Conservation (phyloP, 352 stramenopile species). For the Pythium graminicola region DNA sequence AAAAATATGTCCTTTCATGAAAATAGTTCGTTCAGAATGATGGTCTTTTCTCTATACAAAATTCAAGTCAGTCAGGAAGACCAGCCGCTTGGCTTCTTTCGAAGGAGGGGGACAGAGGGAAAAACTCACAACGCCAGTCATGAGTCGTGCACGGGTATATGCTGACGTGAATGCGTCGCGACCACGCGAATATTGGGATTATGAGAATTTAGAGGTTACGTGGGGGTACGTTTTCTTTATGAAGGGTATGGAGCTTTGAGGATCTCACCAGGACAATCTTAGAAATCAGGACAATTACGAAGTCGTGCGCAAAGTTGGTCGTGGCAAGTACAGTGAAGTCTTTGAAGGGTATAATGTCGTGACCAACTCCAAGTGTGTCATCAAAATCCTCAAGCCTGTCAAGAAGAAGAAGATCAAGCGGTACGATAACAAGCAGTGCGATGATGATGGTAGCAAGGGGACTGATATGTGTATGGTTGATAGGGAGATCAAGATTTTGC, state of each 20-base stretch:
- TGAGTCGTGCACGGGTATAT: constrained; percentile 87
- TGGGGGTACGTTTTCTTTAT: constrained; percentile 70
- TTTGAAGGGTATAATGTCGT: constrained; percentile 97
- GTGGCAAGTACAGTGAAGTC: constrained; percentile 99
- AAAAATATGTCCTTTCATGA: not conserved
- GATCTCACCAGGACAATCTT: no score
- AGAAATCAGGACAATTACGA: constrained; percentile 98
- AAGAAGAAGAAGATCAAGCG: constrained; percentile 99
- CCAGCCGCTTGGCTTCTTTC: constrained; percentile 7
- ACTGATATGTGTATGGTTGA: not conserved
- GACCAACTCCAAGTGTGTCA: constrained; percentile 96
- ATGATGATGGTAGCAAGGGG: no score
- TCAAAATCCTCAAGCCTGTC: constrained; percentile 99
- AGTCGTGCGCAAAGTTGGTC: constrained; percentile 98
- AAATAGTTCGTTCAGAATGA: not conserved
- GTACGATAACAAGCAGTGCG: no score
- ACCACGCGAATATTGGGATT: constrained; percentile 99
- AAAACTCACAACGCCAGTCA: no score
- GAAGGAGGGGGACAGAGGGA: not conserved
- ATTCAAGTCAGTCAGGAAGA: constrained; percentile 3
- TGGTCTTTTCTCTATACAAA: constrained; percentile 8
- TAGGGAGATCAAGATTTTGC: constrained; percentile 99
- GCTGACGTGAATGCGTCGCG: constrained; percentile 94
- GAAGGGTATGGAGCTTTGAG: no score
- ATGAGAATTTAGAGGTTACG: constrained; percentile 97